phyloP scores from a whole-genome alignment of 805 yeast genomes.

The Candida khao-thaluensis region DNA sequence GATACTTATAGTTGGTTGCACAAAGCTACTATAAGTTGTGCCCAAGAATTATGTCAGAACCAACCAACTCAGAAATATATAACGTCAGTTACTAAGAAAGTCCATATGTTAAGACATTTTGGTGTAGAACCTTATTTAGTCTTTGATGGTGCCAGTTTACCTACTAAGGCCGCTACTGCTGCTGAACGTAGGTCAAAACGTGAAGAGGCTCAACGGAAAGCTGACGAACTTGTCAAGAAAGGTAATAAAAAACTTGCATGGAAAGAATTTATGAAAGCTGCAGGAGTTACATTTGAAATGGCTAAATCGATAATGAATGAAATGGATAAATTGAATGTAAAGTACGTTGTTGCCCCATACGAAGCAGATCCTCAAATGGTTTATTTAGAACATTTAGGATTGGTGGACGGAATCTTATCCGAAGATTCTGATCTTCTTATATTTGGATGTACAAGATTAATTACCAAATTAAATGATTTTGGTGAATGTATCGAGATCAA shows the following conservation, averaged over 20 bases:
- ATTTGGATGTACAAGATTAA: constrained; percentile 75
- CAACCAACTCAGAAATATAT: constrained; percentile 71
- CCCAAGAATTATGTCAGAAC: constrained; percentile 74
- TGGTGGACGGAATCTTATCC: constrained; percentile 82
- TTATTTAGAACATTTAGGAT: constrained; percentile 69
- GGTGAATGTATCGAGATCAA: constrained; percentile 70
- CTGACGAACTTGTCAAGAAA: constrained; percentile 45
- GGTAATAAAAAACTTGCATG: constrained; percentile 64
- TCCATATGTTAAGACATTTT: constrained; percentile 62
- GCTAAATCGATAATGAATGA: constrained; percentile 81
- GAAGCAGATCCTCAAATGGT: constrained; percentile 99
- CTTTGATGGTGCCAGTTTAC: constrained; percentile 88
- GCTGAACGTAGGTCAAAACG: constrained; percentile 58
- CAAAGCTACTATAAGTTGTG: constrained; percentile 77
- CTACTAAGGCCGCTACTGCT: constrained; percentile 76
- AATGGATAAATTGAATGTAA: constrained; percentile 55
- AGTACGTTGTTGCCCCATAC: constrained; percentile 91
- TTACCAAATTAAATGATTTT: constrained; percentile 81
- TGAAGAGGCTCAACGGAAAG: constrained; percentile 55
- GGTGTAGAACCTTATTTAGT: constrained; percentile 83
- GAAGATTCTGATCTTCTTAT: constrained; percentile 93
- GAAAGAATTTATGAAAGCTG: constrained; percentile 70
- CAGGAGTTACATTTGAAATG: constrained; percentile 87
- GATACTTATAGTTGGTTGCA: constrained; percentile 98
- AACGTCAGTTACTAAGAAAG: constrained; percentile 63